Base-by-base conservation (phyloP, 768 basidiomycete genomes). In the Boletus pseudo-olivaceus region DNA sequence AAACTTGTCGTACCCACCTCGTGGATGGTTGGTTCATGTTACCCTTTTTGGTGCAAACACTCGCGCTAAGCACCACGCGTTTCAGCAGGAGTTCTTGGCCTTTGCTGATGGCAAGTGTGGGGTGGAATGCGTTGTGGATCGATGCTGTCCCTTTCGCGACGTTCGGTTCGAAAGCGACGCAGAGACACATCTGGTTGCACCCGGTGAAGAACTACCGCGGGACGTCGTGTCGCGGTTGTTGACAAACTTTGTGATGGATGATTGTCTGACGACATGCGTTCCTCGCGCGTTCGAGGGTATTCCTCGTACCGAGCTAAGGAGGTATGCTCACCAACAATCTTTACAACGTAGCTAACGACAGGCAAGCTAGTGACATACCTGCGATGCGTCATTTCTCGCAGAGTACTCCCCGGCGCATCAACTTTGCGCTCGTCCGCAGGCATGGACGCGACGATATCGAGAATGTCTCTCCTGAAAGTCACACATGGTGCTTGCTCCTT, bases 1-100 rank as follows among this genome's bases (percentile, higher is more conserved):
- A 59, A 60, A n/a, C 58, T 66, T 35, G 4, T 58, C 54, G 58
- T 65, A 0, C 65, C 67, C 33, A 41, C 58, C 7, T 55, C 49
- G 46, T 69, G 67, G 67, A 64, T 51, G 67, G 66, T 67, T n/a
- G 1, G 66, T 57, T 42, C 40, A 27, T 29, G 8, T 42, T 1
- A 11, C 23, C 23, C 23, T 35, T 30, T 17, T 29, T 40, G 34
- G 37, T 8, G 12, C 40, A 38, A 44, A n/a, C 15, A 34, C n/a
- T 40, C 34, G 20, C 44, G 34, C 44, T 52, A 5, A 58, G 19
- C 5, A 12, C 19, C 43, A 12, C 41, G 27, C 17, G 2, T 15
- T 15, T 46, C 43, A 17, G 27, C 41, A 68, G 66, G 56, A 30
- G 29, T 49, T 40, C 32, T 29, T 59, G 10, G 30, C 55, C n/a